Evolutionary conservation across 352 stramenopile genomes (phyloP).

Genomic region (Phytophthora sp.): DNA sequence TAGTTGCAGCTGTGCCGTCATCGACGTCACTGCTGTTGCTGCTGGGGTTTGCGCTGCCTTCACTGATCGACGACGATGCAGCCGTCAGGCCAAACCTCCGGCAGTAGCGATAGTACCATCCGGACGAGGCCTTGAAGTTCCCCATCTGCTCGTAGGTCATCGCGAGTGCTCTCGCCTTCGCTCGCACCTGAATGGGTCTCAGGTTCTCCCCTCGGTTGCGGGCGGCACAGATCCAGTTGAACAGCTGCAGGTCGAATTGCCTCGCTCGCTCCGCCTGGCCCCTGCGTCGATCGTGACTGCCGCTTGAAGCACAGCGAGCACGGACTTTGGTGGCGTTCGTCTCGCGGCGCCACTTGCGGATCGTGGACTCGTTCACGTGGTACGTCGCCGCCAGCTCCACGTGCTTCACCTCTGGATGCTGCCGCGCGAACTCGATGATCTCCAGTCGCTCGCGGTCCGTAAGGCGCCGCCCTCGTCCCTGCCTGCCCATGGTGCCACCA

Average conservation of each 20-base stretch:
- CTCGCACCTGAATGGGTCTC: conserved; percentile 32
- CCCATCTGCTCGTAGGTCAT: conserved; percentile 38
- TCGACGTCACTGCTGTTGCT: background rate
- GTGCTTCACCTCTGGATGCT: conserved; percentile 53
- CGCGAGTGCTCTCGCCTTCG: conserved; percentile 46
- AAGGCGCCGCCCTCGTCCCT: conserved; percentile 49
- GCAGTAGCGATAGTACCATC: conserved; percentile 66
- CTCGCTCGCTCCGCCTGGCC: conserved; percentile 43
- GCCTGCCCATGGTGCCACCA: conserved; percentile 12
- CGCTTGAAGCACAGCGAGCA: conserved; percentile 39
- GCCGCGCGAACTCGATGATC: conserved; percentile 59
- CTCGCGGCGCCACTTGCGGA: conserved; percentile 56
- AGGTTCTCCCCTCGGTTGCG: conserved; percentile 28
- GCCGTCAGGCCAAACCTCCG: conserved; percentile 35
- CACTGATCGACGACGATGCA: background rate
- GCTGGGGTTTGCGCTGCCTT: background rate
- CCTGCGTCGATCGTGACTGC: conserved; percentile 45
- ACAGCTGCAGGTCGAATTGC: conserved; percentile 49
- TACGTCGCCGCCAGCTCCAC: conserved; percentile 56
- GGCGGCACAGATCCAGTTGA: conserved; percentile 39
- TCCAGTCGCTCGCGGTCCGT: conserved; percentile 71
- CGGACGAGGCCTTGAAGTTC: conserved; percentile 59
- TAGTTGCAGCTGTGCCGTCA: background rate
- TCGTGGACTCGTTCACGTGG: conserved; percentile 64
- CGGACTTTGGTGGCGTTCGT: conserved; percentile 47